phyloP scores from a whole-genome alignment of 2,329 filamentous ascomycete species.

The Arachnomyces sp. region DNA sequence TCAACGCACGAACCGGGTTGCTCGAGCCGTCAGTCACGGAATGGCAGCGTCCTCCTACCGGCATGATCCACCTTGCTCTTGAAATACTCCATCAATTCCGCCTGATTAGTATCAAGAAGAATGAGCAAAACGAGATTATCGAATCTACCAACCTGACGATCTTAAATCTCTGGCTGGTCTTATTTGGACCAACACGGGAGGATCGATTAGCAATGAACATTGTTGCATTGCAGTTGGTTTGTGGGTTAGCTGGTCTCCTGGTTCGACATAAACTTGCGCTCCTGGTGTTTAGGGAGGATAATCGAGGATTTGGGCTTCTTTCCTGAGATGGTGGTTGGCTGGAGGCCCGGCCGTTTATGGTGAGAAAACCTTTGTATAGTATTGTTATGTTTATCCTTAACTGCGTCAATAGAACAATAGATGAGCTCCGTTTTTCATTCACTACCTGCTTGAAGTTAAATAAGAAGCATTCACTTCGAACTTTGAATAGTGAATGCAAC shows the following conservation, averaged over 20 bases:
- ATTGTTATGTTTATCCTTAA: too few relatives aligned
- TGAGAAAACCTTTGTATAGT: too few relatives aligned
- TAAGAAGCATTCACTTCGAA: too few relatives aligned
- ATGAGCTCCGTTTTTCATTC: too few relatives aligned
- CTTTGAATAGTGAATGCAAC: too few relatives aligned
- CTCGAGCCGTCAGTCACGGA: conserved; percentile 79
- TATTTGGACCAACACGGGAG: conserved; percentile 85
- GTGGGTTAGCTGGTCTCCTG: conserved; percentile 77
- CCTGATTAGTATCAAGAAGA: conserved; percentile 60
- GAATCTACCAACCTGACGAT: conserved; percentile 88
- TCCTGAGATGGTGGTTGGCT: not conserved
- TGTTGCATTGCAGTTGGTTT: conserved; percentile 64
- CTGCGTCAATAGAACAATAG: too few relatives aligned
- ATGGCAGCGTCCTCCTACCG: conserved; percentile 64
- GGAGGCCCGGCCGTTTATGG: too few relatives aligned
- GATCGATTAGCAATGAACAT: conserved; percentile 75
- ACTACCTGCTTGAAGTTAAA: too few relatives aligned
- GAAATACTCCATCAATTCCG: conserved; percentile 61
- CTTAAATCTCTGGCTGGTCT: conserved; percentile 92
- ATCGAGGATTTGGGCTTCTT: conserved; percentile 37
- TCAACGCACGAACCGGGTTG: conserved; percentile 76
- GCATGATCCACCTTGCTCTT: conserved; percentile 55
- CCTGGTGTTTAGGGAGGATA: conserved; percentile 85
- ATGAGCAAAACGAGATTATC: conserved; percentile 62
- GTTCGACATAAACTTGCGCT: conserved; percentile 78